These are phyloP conservation scores for Chytriomyces sp. DNA, from an alignment of 192 early-diverging fungal genomes.

Conservation along the genomic window DNA sequence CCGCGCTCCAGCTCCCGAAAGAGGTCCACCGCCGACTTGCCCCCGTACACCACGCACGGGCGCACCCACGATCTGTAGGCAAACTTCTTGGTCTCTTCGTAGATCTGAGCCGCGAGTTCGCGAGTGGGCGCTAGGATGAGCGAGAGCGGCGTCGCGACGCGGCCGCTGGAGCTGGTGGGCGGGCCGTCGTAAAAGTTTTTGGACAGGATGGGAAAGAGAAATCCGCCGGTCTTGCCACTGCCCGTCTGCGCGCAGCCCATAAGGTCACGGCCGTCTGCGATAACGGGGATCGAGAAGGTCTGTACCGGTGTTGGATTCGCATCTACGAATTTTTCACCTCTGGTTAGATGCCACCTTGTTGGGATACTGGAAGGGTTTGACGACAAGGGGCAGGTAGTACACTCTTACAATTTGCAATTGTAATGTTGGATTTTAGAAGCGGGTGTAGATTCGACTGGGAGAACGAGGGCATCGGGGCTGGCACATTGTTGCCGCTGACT, in stretches of 20 bases:
- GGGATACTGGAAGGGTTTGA: too few species aligned
- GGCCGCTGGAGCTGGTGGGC: conserved; percentile 7
- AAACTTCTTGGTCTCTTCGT: conserved; percentile 81
- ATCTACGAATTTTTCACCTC: too few species aligned
- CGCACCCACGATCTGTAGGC: conserved; percentile 82
- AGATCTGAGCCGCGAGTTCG: conserved; percentile 93
- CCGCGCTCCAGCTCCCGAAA: conserved; percentile 86
- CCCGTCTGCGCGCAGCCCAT: conserved; percentile 99
- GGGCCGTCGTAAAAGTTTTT: conserved; percentile 83
- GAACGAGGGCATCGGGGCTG: conserved; percentile 63
- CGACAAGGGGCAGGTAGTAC: too few species aligned
- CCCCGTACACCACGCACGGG: conserved; percentile 93
- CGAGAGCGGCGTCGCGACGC: conserved; percentile 59
- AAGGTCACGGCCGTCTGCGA: conserved; percentile 81
- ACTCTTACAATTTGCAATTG: conserved; percentile 80
- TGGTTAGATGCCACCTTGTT: too few species aligned
- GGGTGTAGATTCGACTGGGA: conserved; percentile 71
- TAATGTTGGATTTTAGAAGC: conserved; percentile 87
- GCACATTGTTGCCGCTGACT: conserved; percentile 59
- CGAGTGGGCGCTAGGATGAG: conserved; percentile 94
- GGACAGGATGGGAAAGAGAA: conserved; percentile 94
- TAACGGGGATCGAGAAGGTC: conserved; percentile 76
- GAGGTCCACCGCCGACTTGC: conserved; percentile 89
- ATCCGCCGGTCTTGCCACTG: conserved; percentile 89
- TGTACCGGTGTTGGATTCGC: conserved; percentile 97